Evolutionary conservation across 805 yeast genomes (phyloP).

Genomic region (Monosporozyma aerobia): DNA sequence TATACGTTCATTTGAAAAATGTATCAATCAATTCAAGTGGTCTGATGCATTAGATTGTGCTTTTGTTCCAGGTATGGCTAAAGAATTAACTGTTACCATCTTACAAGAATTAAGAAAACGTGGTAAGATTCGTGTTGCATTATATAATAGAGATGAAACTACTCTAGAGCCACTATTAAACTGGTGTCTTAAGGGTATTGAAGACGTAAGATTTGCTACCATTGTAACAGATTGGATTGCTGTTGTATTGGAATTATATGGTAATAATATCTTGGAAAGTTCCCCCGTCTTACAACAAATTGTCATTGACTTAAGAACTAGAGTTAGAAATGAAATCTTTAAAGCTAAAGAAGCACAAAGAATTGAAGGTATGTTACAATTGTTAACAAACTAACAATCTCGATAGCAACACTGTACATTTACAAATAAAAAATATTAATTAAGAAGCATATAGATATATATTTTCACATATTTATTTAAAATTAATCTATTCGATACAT

Average conservation of each 20-base stretch:
- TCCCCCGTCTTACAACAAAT: slow-evolving; percentile 73
- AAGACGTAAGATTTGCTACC: slow-evolving; percentile 61
- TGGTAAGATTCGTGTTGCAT: slow-evolving; percentile 79
- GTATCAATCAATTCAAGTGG: slow-evolving; percentile 85
- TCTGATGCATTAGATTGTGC: slow-evolving; percentile 86
- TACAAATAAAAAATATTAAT: not conserved
- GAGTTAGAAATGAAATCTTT: slow-evolving; percentile 57
- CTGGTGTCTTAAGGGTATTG: slow-evolving; percentile 72
- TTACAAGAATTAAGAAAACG: slow-evolving; percentile 78
- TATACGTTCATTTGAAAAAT: slow-evolving; percentile 72
- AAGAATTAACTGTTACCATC: slow-evolving; percentile 73
- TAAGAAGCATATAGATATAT: not conserved
- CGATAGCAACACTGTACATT: not conserved
- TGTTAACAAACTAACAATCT: slow-evolving; percentile 42
- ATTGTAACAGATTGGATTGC: slow-evolving; percentile 66
- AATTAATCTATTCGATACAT: not conserved
- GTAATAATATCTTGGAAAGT: slow-evolving; percentile 50
- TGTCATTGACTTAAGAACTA: slow-evolving; percentile 48
- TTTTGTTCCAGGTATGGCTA: slow-evolving; percentile 65
- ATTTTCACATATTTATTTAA: not conserved
- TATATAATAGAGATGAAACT: slow-evolving; percentile 76
- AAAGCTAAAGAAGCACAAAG: slow-evolving; percentile 82
- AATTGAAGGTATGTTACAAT: slow-evolving; percentile 87
- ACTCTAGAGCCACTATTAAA: slow-evolving; percentile 75
- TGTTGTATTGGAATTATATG: slow-evolving; percentile 66